Evolutionary conservation across 2,329 filamentous ascomycete species (phyloP).

Genomic region (Emergomyces africanus): DNA sequence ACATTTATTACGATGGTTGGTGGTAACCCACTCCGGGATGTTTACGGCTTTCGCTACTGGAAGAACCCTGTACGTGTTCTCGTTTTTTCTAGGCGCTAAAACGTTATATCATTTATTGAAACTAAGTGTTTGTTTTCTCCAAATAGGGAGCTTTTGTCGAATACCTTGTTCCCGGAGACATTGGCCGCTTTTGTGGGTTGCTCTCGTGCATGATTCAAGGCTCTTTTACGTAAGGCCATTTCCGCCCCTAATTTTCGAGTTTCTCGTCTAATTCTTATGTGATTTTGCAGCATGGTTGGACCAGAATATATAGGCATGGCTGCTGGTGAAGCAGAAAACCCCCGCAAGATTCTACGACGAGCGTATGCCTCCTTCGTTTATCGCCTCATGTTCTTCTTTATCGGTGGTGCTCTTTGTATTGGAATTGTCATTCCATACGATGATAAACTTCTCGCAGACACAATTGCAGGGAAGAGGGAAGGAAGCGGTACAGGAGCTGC

Average conservation of each 20-base stretch:
- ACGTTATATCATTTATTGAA: not conserved
- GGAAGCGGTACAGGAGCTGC: constrained; percentile 46
- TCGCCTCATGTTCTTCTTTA: constrained; percentile 61
- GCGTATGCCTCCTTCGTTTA: constrained; percentile 66
- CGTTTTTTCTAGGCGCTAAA: not conserved
- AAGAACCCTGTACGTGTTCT: constrained; percentile 33
- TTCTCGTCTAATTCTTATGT: not conserved
- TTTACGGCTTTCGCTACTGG: constrained; percentile 58
- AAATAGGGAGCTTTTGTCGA: constrained; percentile 46
- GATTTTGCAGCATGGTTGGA: constrained; percentile 37
- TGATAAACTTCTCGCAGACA: constrained; percentile 44
- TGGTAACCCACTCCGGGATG: constrained; percentile 57
- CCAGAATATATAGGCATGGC: constrained; percentile 49
- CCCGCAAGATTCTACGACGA: constrained; percentile 53
- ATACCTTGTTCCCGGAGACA: constrained; percentile 45
- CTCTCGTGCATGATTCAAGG: constrained; percentile 60
- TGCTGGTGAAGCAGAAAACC: constrained; percentile 56
- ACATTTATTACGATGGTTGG: constrained; percentile 72
- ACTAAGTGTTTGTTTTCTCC: not conserved
- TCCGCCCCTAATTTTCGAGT: not conserved
- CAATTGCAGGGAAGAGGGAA: constrained; percentile 28
- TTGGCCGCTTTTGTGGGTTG: constrained; percentile 41
- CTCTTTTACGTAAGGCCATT: constrained; percentile 38
- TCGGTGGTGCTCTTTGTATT: constrained; percentile 55
- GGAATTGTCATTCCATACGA: constrained; percentile 58